phyloP scores from a whole-genome alignment of 176 grass and related monocot species.

The Dactylis glomerata region DNA sequence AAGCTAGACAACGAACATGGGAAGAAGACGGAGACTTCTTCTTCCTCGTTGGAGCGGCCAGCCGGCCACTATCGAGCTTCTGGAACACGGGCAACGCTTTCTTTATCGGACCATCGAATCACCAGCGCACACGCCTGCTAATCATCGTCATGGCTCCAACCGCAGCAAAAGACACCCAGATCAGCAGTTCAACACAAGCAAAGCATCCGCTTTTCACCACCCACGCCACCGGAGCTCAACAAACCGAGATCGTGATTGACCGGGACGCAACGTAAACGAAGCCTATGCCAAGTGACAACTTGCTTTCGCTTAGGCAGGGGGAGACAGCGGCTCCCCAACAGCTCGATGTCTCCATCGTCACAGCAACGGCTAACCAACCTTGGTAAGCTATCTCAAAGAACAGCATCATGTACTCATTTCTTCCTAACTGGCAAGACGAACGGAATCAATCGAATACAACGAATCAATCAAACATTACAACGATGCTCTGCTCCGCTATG shows the following conservation, averaged over 20 bases:
- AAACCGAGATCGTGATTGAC: constrained; percentile 15
- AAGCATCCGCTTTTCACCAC: neutral
- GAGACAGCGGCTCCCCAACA: constrained; percentile 27
- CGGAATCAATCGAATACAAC: neutral
- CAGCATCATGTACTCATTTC: neutral
- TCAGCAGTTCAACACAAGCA: no score
- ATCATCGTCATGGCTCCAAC: neutral
- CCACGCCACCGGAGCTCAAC: neutral
- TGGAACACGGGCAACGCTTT: neutral
- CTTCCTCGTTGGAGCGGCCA: neutral
- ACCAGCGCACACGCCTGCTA: neutral
- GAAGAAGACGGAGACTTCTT: neutral
- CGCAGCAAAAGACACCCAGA: neutral
- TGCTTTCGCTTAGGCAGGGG: constrained; percentile 4
- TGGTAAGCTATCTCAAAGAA: no score
- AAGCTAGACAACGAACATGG: neutral
- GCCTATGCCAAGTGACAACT: neutral
- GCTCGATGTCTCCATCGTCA: neutral
- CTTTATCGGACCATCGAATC: neutral
- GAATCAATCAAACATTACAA: constrained; percentile 28
- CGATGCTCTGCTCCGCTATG: constrained; percentile 19
- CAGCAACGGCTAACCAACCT: no score
- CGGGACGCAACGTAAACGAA: neutral
- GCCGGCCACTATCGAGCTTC: neutral
- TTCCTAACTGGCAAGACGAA: neutral